Percentiles rank a stretch among this genome's conserved stretches.
Conservation (phyloP, 208 protist genomes). For the Acanthamoeba lenticulata region DNA sequence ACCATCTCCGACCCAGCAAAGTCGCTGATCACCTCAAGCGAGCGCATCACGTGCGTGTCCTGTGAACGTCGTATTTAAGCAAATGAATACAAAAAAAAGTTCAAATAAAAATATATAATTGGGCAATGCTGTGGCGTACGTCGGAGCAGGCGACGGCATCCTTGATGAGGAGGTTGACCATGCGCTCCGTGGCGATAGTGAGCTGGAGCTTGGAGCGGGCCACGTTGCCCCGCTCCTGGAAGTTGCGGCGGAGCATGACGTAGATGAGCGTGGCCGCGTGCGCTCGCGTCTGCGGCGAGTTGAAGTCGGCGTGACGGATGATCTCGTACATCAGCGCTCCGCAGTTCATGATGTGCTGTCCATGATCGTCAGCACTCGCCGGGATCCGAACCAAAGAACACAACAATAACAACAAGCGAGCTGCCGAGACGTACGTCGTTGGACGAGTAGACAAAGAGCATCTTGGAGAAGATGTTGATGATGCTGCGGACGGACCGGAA, state of each 20-base stretch:
- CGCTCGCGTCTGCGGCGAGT: not conserved
- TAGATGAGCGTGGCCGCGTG: conserved; percentile 20
- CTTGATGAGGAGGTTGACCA: conserved; percentile 53
- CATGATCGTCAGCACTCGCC: not conserved
- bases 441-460: conserved; percentile 34
- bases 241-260: conserved; percentile 66
- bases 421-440: not conserved
- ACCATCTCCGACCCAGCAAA: conserved; percentile 22
- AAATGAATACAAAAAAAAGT: not conserved
- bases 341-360: conserved; percentile 46
- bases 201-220: conserved; percentile 75
- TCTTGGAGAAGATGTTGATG: conserved; percentile 58
- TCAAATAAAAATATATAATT: not conserved
- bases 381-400: not conserved
- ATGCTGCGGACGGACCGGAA: not conserved
- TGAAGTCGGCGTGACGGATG: conserved; percentile 34
- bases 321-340: conserved; percentile 59
- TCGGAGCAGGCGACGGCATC: not conserved
- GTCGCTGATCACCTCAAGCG: not conserved
- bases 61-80: not conserved
- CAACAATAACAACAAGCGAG: not conserved
- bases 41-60: conserved; percentile 44
- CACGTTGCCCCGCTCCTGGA: conserved; percentile 69
- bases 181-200: conserved; percentile 68
- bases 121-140: not conserved